Percentiles rank a stretch among this genome's conserved stretches.
These are phyloP conservation scores for Boletus sp. DNA, from an alignment of 768 basidiomycete species.

Conservation along the genomic window DNA sequence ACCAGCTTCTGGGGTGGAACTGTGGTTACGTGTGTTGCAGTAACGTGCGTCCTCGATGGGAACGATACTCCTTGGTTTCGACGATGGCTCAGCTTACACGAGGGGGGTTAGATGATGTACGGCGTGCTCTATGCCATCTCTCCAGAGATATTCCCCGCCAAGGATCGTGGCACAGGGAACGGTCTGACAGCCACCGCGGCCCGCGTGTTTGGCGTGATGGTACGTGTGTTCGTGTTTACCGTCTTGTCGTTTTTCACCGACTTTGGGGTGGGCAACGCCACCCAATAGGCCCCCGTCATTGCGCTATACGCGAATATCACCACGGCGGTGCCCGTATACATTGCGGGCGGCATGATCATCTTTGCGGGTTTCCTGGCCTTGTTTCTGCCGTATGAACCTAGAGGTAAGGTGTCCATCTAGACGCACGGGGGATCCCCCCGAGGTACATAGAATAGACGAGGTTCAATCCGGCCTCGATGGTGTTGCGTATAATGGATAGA, in stretches of 20 bases:
- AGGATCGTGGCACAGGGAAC: conserved; percentile 71
- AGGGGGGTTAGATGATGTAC: conserved; percentile 56
- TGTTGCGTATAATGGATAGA: not conserved
- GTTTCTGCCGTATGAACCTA: conserved; percentile 68
- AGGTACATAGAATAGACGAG: not conserved
- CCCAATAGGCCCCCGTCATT: conserved; percentile 60
- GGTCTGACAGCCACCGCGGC: conserved; percentile 57
- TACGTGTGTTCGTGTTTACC: conserved; percentile 20
- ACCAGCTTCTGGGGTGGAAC: conserved; percentile 74
- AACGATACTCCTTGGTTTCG: not conserved
- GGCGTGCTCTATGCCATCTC: conserved; percentile 71
- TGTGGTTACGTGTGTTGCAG: conserved; percentile 68
- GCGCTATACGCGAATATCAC: conserved; percentile 63
- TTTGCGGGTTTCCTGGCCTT: conserved; percentile 57
- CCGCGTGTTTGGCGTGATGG: conserved; percentile 68
- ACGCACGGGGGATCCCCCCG: not conserved
- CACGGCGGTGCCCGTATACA: conserved; percentile 69
- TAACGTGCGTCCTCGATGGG: conserved; percentile 40
- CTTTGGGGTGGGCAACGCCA: too few species aligned
- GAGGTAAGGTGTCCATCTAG: conserved; percentile 70
- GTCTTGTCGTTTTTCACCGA: not conserved
- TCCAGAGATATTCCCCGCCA: conserved; percentile 68
- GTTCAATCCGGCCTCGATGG: not conserved
- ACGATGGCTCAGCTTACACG: not conserved
- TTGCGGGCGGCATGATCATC: conserved; percentile 62